Base-by-base conservation (phyloP, 768 basidiomycete genomes). In the Rubroboletus satanas region DNA sequence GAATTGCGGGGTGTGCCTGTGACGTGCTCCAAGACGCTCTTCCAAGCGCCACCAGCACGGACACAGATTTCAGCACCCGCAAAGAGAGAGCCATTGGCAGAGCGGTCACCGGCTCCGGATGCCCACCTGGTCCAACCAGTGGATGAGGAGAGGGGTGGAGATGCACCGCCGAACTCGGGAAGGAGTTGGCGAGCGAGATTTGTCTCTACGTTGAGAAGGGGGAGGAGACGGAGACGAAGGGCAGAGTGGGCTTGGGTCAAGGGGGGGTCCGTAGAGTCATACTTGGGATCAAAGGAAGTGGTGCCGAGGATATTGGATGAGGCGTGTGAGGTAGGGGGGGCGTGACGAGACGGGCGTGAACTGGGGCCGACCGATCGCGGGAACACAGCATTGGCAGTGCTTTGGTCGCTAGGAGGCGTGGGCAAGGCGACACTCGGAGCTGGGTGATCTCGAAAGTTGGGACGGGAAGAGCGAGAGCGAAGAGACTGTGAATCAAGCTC, bases 31-130 rank as follows among this genome's bases (percentile, higher is more conserved):
- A 86, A 60, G 18, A 79, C 61, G 7, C 66, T 62, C 66, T 87
- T 85, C 85, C 84, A 87, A 4, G 77, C 77, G 45, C 75, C 77
- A 0, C 84, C 83, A 0, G 83, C 79, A 6, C 81, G 78, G 17
- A 87, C 83, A 58, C 74, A 74, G 6, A 83, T 68, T 28, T 80
- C 78, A 0, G 56, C 55, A 0, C n/a, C 38, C 1, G 55, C 55
- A 1, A 49, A 51, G 6, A 60, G 52, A 11, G 57, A 29, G 1
- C 47, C 46, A 2, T 28, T 36, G 1, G 33, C 9, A 6, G 52
- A 37, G 21, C 59, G 37, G 18, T 45, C 50, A 1, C 56, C 45
- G 1, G 35, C 31, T 4, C 66, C 56, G 2, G 66, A 67, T 0
- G 65, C 65, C 65, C 62, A 67, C 32, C 58, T 66, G 0, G 65